Base-by-base conservation (phyloP, 1,139 yeast species). In the Suhomyces coccinellae region DNA sequence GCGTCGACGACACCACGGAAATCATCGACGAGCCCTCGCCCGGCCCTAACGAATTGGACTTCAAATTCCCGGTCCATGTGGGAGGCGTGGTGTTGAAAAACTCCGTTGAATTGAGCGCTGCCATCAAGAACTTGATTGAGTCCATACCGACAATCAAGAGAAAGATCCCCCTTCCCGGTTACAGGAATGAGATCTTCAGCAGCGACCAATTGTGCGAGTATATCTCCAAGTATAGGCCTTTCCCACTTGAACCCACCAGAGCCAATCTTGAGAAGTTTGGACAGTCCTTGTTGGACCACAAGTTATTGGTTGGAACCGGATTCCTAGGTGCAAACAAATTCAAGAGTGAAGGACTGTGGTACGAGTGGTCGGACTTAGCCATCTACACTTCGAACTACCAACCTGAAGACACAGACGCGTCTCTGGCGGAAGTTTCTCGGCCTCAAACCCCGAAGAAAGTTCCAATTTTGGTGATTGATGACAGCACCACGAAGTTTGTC, bases 311-410 rank as follows among this genome's bases (percentile, higher is more conserved):
- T 0, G 67, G 69, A 1, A 64, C 73, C 1, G 68, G 71, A 14
- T 57, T 72, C 43, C 59, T 69, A 33, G 63, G 65, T 20, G 56
- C 64, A 3, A 64, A 57, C 45, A 71, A 66, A 51, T 75, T 75
- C 53, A 69, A 59, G 44, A 69, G 75, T 50, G 77, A 72, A 49
- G 71, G 70, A 2, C 65, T 71, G 69, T 73, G 78, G 78, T 71
- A 72, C 47, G 79, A 74, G 52, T 74, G 79, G 79, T 59, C 76
- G 2, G 75, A 70, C 13, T 51, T 65, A 36, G 71, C 75, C 7
- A 33, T 54, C 4, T 58, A 46, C 31, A 55, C 61, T 4, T 56
- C 66, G 7, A 53, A 53, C 13, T 58, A 49, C 41, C 43, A 49
- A 12, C 33, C 29, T 6, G 22, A 33, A 32, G 17, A 24, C 2